A percentile compares a stretch with the other conserved stretches of the same genome.
Conservation (phyloP, 495 filamentous ascomycete genomes). For the Neurospora pannonica region DNA sequence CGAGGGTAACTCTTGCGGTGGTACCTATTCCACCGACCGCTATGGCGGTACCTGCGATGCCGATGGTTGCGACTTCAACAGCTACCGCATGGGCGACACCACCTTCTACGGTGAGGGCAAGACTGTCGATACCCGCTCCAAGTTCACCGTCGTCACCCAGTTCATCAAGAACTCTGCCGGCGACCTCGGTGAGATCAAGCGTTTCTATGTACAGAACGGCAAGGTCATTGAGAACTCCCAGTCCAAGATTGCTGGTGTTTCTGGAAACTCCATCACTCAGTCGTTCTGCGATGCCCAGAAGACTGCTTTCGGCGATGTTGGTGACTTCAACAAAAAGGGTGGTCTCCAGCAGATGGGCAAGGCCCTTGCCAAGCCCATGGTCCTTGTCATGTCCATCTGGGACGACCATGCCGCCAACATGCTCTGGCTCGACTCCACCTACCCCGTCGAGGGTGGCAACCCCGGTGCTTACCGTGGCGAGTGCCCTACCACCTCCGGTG, state of each 20-base stretch:
- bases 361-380: slow-evolving; percentile 51
- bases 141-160: slow-evolving; percentile 67
- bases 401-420: slow-evolving; percentile 70
- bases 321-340: slow-evolving; percentile 51
- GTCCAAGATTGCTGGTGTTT: slow-evolving; percentile 39
- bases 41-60: slow-evolving; percentile 60
- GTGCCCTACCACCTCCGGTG: slow-evolving; percentile 53
- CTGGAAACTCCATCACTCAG: slow-evolving; percentile 50
- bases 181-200: slow-evolving; percentile 53
- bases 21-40: slow-evolving; percentile 39
- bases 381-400: slow-evolving; percentile 73
- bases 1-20: slow-evolving; percentile 38
- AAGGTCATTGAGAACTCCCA: slow-evolving; percentile 50
- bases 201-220: slow-evolving; percentile 64
- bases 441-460: slow-evolving; percentile 44
- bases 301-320: slow-evolving; percentile 48
- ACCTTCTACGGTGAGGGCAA: slow-evolving; percentile 53
- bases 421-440: slow-evolving; percentile 77
- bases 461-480: slow-evolving; percentile 63
- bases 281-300: slow-evolving; percentile 54
- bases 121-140: slow-evolving; percentile 54
- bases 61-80: slow-evolving; percentile 69
- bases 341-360: slow-evolving; percentile 50
- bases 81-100: slow-evolving; percentile 54
- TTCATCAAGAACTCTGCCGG: slow-evolving; percentile 45